A percentile compares a stretch with the other conserved stretches of the same genome.
Evolutionary conservation across 495 filamentous ascomycete species (phyloP).

Genomic region (Penicillium samsonianum): DNA sequence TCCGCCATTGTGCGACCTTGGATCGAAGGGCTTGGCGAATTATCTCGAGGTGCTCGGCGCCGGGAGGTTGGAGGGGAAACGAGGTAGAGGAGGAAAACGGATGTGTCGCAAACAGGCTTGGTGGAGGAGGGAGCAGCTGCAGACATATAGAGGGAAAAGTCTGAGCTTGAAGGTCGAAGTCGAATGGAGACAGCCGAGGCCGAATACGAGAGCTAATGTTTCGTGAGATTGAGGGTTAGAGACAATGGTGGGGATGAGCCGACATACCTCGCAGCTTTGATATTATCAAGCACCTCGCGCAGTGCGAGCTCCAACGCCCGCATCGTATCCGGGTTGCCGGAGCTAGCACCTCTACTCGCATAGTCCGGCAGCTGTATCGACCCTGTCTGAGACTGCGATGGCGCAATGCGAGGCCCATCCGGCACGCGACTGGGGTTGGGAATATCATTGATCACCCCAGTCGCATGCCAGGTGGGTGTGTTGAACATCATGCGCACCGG

Average conservation of each 20-base stretch:
- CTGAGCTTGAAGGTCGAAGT: constrained; percentile 78
- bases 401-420: constrained; percentile 42
- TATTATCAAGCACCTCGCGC: constrained; percentile 73
- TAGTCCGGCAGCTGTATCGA: constrained; percentile 56
- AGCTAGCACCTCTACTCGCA: constrained; percentile 57
- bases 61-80: constrained; percentile 74
- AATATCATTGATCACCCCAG: constrained; percentile 79
- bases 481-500: constrained; percentile 57
- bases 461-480: constrained; percentile 72
- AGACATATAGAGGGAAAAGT: constrained; percentile 81
- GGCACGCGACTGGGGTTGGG: constrained; percentile 45
- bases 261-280: constrained; percentile 77
- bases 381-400: constrained; percentile 44
- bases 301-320: constrained; percentile 83
- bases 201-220: constrained; percentile 24
- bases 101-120: constrained; percentile 69
- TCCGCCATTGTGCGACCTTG: constrained; percentile 63
- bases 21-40: constrained; percentile 65
- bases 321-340: constrained; percentile 68
- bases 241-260: constrained; percentile 9
- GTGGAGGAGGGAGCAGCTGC: constrained; percentile 74
- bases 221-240: constrained; percentile 2
- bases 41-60: constrained; percentile 66
- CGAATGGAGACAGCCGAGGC: constrained; percentile 62
- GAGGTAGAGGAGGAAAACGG: constrained; percentile 69